Base-by-base conservation (phyloP, 2,329 filamentous ascomycete species). In the Monosporascus sp. region DNA sequence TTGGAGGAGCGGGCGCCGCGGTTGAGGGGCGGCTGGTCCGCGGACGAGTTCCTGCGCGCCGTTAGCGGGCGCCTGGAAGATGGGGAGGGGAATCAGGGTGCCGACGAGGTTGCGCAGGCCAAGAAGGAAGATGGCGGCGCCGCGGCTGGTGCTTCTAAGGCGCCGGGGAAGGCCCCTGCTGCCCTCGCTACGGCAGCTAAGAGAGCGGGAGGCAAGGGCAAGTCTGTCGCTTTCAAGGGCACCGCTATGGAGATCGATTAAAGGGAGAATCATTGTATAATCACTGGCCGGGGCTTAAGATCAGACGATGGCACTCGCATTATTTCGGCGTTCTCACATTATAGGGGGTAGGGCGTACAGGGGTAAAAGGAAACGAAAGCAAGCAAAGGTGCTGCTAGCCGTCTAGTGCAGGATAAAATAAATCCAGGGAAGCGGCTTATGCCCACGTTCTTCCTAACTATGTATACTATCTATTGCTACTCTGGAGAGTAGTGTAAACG, bases 21-120 rank as follows among this genome's bases (percentile, higher is more conserved):
- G 52, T 57, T 70, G 46, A 55, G 58, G 44, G 50, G 63, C 4
- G 59, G 56, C 17, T 70, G 68, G 68, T 55, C 56, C 43, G 59
- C 64, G 40, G 63, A 66, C 27, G 64, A 67, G 17, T 68, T 64
- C 55, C 59, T 71, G 37, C 61, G 60, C 47, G 63, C 63, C 44
- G 64, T 70, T 31, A 69, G 66, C 49, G 64, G 64, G 14, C n/a
- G 17, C 16, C 60, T 63, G 58, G 58, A 57, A 26, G 59, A 63
- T 37, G 61, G 63, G 11, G 61, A 59, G 49, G 56, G 50, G 40
- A 58, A 60, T 37, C 43, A 31, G 24, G 54, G 45, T 9, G 60
- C 44, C 44, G 59, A 58, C 38, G 59, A 59, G 6, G 50, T 53
- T 22, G 49, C 59, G 24, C 57, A 60, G 38, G 51, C 62, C 26